Percentiles rank a stretch among this genome's conserved stretches.
Evolutionary conservation across 202 grass and related monocot genomes (phyloP).

Genomic region (Elaeis oleifera): DNA sequence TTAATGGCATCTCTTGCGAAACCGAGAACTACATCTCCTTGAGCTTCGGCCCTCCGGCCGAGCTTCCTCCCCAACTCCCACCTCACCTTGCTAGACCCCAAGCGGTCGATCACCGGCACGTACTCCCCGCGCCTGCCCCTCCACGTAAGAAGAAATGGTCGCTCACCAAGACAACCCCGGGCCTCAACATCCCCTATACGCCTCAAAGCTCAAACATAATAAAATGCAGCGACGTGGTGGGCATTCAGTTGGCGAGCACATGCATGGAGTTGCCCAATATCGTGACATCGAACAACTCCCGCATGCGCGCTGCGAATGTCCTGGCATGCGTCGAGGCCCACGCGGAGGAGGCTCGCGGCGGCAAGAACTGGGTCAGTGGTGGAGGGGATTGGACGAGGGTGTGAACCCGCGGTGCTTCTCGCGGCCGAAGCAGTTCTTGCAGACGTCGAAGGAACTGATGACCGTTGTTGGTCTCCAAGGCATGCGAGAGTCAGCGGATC

Average conservation of each 20-base stretch:
- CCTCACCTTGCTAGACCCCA: conserved; percentile 47
- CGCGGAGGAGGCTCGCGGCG: conserved; percentile 30
- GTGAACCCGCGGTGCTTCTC: conserved; percentile 54
- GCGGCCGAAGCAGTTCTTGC: conserved; percentile 91
- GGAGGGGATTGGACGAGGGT: conserved; percentile 30
- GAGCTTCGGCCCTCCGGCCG: conserved; percentile 46
- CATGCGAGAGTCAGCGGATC: conserved; percentile 2
- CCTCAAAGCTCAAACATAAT: conserved; percentile 42
- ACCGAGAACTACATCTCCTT: conserved; percentile 92
- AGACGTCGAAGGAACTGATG: conserved; percentile 39
- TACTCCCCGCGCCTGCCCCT: conserved; percentile 49
- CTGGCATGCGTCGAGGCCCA: conserved; percentile 84
- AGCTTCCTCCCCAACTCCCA: conserved; percentile 63
- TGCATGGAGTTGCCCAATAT: conserved; percentile 76
- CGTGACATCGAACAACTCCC: conserved; percentile 59
- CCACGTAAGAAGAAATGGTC: conserved; percentile 77
- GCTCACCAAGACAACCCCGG: conserved; percentile 67
- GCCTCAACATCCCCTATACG: conserved; percentile 68
- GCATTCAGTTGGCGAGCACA: conserved; percentile 63
- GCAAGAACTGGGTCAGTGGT: conserved; percentile 55
- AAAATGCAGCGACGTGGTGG: conserved; percentile 53
- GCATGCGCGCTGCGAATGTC: conserved; percentile 77
- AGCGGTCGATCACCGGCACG: background rate
- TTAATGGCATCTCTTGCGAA: conserved; percentile 60
- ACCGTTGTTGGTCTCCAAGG: conserved; percentile 38